Base-by-base conservation (phyloP, 257 asterid genomes). In the Scutellaria barbata region DNA sequence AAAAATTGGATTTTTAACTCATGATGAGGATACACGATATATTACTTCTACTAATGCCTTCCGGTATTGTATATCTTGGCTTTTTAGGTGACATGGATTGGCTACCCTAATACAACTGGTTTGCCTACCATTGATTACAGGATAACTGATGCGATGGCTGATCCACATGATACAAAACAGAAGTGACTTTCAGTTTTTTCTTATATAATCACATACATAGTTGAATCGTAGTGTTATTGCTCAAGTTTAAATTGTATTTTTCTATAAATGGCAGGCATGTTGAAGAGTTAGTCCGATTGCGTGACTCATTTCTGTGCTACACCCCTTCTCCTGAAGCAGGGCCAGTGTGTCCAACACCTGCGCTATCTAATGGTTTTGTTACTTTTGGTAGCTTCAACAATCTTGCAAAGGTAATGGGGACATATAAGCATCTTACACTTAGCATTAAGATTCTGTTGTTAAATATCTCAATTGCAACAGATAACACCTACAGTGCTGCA, bases 241-340 rank as follows among this genome's bases (percentile, higher is more conserved):
- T 75, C 67, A 48, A 47, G 37, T 71, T 63, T 12, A 70, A 64
- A 7, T 42, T 61, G 51, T 46, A 54, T 74, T 47, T 77, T 73
- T 69, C 79, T 72, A 57, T 48, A 42, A 30, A 61, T 80, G 86
- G 75, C 92, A 95, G 99, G 84, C 99, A 95, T 20, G 90, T 95
- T 48, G 99, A 95, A 84, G 98, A 95, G 79, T 83, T 95, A 42
- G 90, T 95, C 35, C 88, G 95, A 20, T 82, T 95, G 68, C 98
- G 94, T n/a, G 63, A 84, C 71, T 89, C 98, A 68, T 95, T 95
- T 78, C 90, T 95, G 75, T 95, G 99, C 78, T 95, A 95, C 82
- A 88, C 95, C 66, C 96, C 99, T 72, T 95, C 99, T 52, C 95
- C 90, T 73, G 99, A 95, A 90, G 99, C 98, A 42, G 99, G 98